These are phyloP conservation scores for Globisporangium iwayamae DNA, from an alignment of 352 stramenopile species.

Conservation along the genomic window DNA sequence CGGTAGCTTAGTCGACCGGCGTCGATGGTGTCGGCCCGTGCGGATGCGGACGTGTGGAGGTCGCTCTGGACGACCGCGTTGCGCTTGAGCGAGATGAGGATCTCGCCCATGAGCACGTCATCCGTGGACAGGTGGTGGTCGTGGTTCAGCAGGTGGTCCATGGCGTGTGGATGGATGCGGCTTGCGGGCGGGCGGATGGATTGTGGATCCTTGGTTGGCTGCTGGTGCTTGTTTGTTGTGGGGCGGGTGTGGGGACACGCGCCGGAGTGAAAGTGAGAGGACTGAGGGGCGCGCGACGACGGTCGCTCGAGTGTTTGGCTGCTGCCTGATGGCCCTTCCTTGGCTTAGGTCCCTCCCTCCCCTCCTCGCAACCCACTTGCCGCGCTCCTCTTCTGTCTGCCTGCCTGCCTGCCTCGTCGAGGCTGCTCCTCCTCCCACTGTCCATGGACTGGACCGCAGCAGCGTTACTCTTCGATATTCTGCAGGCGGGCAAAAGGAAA, in stretches of 20 bases:
- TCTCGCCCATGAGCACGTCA: constrained; percentile 72
- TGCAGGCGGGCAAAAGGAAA: not conserved
- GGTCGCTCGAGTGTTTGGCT: not conserved
- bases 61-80: constrained; percentile 26
- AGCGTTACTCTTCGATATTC: constrained; percentile 12
- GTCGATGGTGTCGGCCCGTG: not conserved
- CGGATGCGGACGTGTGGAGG: constrained; percentile 3
- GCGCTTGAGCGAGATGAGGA: constrained; percentile 74
- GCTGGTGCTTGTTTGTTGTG: not conserved
- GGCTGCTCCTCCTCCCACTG: not conserved
- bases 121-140: constrained; percentile 37
- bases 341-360: not conserved
- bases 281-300: not conserved
- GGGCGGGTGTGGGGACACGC: constrained; percentile 13
- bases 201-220: not conserved
- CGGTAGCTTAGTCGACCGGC: constrained; percentile 27
- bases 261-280: constrained; percentile 17
- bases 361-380: constrained; percentile 9
- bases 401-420: not conserved
- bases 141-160: constrained; percentile 6
- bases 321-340: not conserved
- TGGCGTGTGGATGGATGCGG: not conserved
- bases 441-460: not conserved
- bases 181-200: not conserved
- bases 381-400: not conserved